phyloP scores from a whole-genome alignment of 331 rosid species.

The Pyrus hybrid region DNA sequence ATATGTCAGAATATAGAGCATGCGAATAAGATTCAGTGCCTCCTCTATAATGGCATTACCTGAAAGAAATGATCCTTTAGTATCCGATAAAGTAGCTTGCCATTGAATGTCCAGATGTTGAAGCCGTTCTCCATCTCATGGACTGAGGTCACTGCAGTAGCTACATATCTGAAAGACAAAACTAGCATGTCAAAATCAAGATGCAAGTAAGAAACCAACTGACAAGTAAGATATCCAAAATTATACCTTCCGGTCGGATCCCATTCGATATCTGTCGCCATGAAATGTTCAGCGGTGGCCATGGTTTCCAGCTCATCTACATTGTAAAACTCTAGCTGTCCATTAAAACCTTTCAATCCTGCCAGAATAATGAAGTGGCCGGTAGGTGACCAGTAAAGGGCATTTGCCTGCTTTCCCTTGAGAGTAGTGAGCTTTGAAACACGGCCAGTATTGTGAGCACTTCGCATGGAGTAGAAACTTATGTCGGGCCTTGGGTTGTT shows the following conservation, averaged over 20 bases:
- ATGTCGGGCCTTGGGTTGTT: constrained; percentile 75
- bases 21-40: background rate
- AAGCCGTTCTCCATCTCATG: constrained; percentile 96
- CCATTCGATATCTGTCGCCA: constrained; percentile 94
- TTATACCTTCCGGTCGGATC: constrained; percentile 94
- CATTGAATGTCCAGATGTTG: constrained; percentile 80
- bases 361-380: constrained; percentile 75
- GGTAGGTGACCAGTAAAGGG: constrained; percentile 87
- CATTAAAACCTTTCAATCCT: constrained; percentile 75
- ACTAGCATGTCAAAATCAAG: background rate
- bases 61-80: constrained; percentile 80
- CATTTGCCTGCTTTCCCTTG: constrained; percentile 86
- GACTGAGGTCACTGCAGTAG: constrained; percentile 78
- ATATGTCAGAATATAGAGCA: background rate
- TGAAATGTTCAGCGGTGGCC: constrained; percentile 85
- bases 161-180: constrained; percentile 52
- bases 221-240: background rate
- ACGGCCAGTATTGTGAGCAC: constrained; percentile 53
- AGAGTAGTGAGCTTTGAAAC: constrained; percentile 72
- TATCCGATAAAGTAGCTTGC: constrained; percentile 73
- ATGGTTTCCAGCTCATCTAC: constrained; percentile 89
- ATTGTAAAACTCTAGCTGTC: constrained; percentile 75
- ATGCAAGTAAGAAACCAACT: background rate
- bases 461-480: constrained; percentile 74
- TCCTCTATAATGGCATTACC: constrained; percentile 25